Percentiles rank a stretch among this genome's conserved stretches.
phyloP scores from a whole-genome alignment of 2,329 filamentous ascomycete species.

The Fusarium decemcellulare region DNA sequence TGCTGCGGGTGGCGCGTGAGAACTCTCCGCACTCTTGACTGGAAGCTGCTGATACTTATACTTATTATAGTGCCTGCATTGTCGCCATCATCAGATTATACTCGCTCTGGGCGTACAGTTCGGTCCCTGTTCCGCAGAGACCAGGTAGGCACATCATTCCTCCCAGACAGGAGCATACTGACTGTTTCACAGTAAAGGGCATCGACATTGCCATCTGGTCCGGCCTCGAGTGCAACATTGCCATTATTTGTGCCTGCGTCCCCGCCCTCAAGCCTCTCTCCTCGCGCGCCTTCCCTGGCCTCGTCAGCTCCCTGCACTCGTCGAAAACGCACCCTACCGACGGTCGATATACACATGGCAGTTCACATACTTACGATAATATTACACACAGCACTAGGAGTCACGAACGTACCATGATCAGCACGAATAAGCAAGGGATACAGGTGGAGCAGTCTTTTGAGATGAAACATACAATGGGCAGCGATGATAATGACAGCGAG shows the following conservation, averaged over 20 bases:
- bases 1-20: conserved; percentile 27
- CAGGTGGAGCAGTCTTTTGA: conserved; percentile 35
- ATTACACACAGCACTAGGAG: conserved; percentile 10
- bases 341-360: conserved; percentile 11
- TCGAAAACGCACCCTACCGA: conserved; percentile 17
- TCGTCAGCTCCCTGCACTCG: conserved; percentile 23
- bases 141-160: conserved; percentile 1
- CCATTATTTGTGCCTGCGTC: conserved; percentile 52
- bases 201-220: conserved; percentile 49
- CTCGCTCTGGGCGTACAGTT: conserved; percentile 37
- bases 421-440: neutral
- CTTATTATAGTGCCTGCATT: conserved; percentile 30
- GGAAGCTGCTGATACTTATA: too few species aligned
- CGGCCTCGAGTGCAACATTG: conserved; percentile 51
- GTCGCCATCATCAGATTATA: conserved; percentile 44
- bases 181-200: conserved; percentile 20
- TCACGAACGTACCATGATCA: neutral
- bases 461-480: conserved; percentile 23
- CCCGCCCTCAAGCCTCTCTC: conserved; percentile 52
- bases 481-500: conserved; percentile 23
- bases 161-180: neutral
- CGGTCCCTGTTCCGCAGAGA: conserved; percentile 16
- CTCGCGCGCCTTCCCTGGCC: conserved; percentile 42
- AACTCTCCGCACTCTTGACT: too few species aligned
- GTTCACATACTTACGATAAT: conserved; percentile 16